Percentiles rank a stretch among this genome's conserved stretches.
Conservation (phyloP, 2,329 filamentous ascomycete species). For the Falciphora oryzae region DNA sequence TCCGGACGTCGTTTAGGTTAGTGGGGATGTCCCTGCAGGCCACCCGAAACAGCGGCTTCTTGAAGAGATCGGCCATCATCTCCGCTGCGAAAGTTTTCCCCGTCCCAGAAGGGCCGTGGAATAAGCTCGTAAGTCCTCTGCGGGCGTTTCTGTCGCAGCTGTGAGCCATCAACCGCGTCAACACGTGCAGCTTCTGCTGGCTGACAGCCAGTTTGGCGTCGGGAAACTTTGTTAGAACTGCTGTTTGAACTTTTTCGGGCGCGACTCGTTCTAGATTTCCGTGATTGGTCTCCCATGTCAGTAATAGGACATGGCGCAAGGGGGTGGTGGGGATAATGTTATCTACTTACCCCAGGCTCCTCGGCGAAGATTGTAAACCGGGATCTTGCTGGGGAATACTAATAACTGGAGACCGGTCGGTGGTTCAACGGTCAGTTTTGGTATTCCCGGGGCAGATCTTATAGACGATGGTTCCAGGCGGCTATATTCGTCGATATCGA, state of each 20-base stretch:
- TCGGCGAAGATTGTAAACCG: not conserved
- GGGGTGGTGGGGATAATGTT: no score
- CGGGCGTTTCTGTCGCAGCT: not conserved
- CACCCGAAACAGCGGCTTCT: slow-evolving; percentile 2
- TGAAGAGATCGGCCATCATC: not conserved
- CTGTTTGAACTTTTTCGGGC: not conserved
- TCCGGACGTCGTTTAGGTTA: not conserved
- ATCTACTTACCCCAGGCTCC: slow-evolving; percentile 2
- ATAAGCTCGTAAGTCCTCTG: not conserved
- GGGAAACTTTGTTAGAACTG: not conserved
- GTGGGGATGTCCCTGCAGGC: not conserved
- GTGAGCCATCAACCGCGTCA: not conserved
- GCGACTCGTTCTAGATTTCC: not conserved
- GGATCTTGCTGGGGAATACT: not conserved
- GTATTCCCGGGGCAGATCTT: not conserved
- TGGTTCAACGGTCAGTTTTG: not conserved
- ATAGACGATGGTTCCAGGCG: not conserved
- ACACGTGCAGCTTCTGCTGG: not conserved
- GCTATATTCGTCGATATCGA: slow-evolving; percentile 2
- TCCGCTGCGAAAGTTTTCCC: not conserved
- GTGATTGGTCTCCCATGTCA: not conserved
- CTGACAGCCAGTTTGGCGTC: not conserved
- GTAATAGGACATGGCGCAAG: not conserved
- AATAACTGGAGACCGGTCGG: not conserved
- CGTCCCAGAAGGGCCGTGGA: not conserved